A percentile compares a stretch with the other conserved stretches of the same genome.
phyloP scores from a whole-genome alignment of 192 early-diverging fungal genomes.

The Entomortierella parvispora region DNA sequence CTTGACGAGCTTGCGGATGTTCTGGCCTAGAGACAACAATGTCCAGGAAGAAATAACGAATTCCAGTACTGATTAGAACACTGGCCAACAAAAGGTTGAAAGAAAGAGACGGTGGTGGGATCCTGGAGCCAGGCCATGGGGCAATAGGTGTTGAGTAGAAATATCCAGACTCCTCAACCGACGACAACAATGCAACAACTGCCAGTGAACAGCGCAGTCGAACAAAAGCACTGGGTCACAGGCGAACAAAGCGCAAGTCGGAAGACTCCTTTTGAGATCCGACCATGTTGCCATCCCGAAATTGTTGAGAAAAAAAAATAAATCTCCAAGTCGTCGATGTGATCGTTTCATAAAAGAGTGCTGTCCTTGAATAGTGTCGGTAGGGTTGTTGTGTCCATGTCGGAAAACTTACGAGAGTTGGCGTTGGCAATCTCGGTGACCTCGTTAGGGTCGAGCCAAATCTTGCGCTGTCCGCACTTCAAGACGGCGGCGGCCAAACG shows the following conservation, averaged over 20 bases:
- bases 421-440: constrained; percentile 93
- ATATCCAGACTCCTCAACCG: too few species aligned
- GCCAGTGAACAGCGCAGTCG: too few species aligned
- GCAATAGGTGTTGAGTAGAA: too few species aligned
- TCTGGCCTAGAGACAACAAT: constrained; percentile 71
- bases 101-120: background rate
- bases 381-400: background rate
- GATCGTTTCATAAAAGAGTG: too few species aligned
- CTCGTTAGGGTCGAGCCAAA: constrained; percentile 99
- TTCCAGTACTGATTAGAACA: constrained; percentile 1
- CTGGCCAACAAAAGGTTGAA: background rate
- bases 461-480: constrained; percentile 97
- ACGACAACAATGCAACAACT: too few species aligned
- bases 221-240: too few species aligned
- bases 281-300: too few species aligned
- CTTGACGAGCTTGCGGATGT: constrained; percentile 97
- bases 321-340: too few species aligned
- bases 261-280: too few species aligned
- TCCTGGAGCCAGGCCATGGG: too few species aligned
- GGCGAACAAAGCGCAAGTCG: too few species aligned
- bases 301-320: too few species aligned
- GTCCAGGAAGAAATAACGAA: background rate
- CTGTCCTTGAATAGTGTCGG: background rate
- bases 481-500: constrained; percentile 96
- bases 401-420: constrained; percentile 91